Percentiles rank a stretch among this genome's conserved stretches.
Evolutionary conservation across 2,329 filamentous ascomycete genomes (phyloP).

Genomic region (Alternaria arborescens): DNA sequence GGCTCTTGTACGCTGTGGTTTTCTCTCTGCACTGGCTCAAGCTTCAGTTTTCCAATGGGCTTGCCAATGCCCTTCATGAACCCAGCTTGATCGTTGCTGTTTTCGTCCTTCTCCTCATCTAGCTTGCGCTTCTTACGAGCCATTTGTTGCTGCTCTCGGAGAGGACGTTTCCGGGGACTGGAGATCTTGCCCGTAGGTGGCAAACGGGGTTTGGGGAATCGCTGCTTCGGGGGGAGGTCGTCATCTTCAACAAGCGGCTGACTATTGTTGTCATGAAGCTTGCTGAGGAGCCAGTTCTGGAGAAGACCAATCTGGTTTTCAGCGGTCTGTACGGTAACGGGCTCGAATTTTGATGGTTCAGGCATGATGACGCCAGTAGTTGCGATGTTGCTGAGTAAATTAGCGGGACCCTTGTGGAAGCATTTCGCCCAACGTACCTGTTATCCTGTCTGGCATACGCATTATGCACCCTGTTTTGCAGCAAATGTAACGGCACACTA

Average conservation of each 20-base stretch:
- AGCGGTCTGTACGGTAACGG: constrained; percentile 81
- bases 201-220: constrained; percentile 68
- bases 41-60: constrained; percentile 63
- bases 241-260: constrained; percentile 91
- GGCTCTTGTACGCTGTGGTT: constrained; percentile 66
- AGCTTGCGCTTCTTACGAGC: constrained; percentile 88
- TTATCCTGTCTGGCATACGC: constrained; percentile 81
- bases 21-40: constrained; percentile 66
- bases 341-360: constrained; percentile 73
- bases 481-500: constrained; percentile 89
- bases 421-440: constrained; percentile 54
- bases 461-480: constrained; percentile 88
- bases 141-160: constrained; percentile 81
- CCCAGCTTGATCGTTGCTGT: constrained; percentile 36
- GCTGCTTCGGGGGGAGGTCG: constrained; percentile 91
- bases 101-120: constrained; percentile 56
- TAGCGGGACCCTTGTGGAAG: constrained; percentile 23
- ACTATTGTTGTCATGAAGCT: constrained; percentile 83
- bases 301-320: constrained; percentile 84
- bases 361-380: constrained; percentile 70
- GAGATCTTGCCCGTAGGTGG: constrained; percentile 86
- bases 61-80: constrained; percentile 56
- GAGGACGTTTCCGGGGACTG: constrained; percentile 81
- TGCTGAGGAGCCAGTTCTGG: constrained; percentile 89
- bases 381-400: constrained; percentile 63